Evolutionary conservation across 2,329 filamentous ascomycete genomes (phyloP), one percentile per base, ranked within the genome.

Genomic region (Aaosphaeria pasadenensis): DNA sequence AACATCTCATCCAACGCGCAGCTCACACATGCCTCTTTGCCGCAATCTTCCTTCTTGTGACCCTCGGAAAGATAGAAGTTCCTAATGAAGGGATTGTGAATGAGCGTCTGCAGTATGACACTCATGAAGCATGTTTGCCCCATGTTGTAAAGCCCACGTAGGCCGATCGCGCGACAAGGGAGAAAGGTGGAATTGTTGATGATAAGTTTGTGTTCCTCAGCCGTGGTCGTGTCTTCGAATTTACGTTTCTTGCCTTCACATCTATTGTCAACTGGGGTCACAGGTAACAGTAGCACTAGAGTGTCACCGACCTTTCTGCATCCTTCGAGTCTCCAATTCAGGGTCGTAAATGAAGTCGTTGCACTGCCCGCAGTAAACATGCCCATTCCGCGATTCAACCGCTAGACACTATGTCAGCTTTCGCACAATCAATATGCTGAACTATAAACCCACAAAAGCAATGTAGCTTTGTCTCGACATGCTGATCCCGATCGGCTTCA

Each of bases 101-200:
- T 82, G 59, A 99, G 85, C 48, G 88, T 91, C 70, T 97, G 94
- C 11, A 99, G 78, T 42, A 97, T 91, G 30, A 96, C 92, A 60
- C 94, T 95, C 80, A 97, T 92, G 72, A 96, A 99, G 75, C 92
- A 99, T 7, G 94, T 97, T 49, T 95, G 91, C n/a, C 92, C 94
- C 68, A 96, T 92, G 64, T 97, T 99, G 72, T 95, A 96, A 51
- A 99, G 87, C 31, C 92, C 92, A 33, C 94, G 85, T 36, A 96
- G 82, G 7, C 94, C 92, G 57, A 87, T 91, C 13, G 90, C 91
- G 48, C 89, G 85, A 66, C 92, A 96, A 9, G 90, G 88, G 5
- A 89, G 86, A 48, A 85, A 82, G 30, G 82, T 86, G 9, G 91
- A 91, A 64, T 96, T 95, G 51, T 79, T 79, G 38, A 84, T 81